Conservation (phyloP, 805 yeast genomes). For the Barnettozyma vustinii region DNA sequence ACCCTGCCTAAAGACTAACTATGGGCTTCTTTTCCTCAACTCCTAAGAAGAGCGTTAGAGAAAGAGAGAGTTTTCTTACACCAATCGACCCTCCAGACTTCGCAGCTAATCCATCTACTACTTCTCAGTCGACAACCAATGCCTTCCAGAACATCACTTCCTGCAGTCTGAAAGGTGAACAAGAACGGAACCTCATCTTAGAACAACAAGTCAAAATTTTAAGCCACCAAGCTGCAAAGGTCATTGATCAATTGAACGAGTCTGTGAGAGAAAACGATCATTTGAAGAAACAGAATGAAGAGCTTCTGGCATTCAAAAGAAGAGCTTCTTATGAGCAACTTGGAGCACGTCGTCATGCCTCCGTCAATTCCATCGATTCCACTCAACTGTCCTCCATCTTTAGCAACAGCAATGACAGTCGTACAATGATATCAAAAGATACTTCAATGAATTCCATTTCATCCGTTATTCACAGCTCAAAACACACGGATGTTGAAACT, state of each 20-base stretch:
- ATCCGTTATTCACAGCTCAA: neutral
- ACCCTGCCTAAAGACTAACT: neutral
- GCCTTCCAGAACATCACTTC: constrained; percentile 10
- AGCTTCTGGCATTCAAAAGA: constrained; percentile 1
- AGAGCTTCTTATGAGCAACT: neutral
- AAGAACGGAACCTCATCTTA: constrained; percentile 22
- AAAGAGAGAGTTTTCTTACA: constrained; percentile 15
- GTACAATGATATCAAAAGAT: constrained; percentile 13
- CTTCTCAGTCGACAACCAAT: neutral
- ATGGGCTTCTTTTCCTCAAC: constrained; percentile 7
- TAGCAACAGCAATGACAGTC: constrained; percentile 2
- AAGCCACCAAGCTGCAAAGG: constrained; percentile 23
- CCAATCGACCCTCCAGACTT: constrained; percentile 16
- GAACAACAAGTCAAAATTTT: constrained; percentile 24
- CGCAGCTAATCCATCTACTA: neutral
- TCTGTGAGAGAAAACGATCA: constrained; percentile 16
- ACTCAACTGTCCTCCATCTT: constrained; percentile 8
- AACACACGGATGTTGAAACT: neutral
- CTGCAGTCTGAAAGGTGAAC: constrained; percentile 22
- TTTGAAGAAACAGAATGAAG: constrained; percentile 16
- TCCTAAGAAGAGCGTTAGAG: constrained; percentile 5
- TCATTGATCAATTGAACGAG: constrained; percentile 23
- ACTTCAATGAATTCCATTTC: constrained; percentile 18
- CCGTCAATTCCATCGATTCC: constrained; percentile 5
- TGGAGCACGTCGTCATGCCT: constrained; percentile 1